Conservation (phyloP, 2,329 filamentous ascomycete genomes). For the Penicillium sp. region DNA sequence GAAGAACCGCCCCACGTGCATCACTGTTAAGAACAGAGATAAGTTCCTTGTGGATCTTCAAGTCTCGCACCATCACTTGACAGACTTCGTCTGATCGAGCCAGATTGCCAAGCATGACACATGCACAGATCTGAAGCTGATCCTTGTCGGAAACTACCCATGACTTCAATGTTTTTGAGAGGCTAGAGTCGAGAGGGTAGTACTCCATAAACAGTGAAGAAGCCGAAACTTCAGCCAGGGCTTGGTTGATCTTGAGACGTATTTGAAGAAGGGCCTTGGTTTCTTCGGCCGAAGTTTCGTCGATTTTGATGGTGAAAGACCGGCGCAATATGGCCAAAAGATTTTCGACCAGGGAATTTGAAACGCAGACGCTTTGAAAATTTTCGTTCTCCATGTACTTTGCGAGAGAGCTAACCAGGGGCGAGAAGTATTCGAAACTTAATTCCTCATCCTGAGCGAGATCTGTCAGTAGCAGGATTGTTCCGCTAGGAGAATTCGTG, state of each 20-base stretch:
- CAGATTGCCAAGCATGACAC: slow-evolving; percentile 49
- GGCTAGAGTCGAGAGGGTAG: slow-evolving; percentile 39
- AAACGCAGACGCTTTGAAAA: slow-evolving; percentile 40
- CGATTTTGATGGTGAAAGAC: slow-evolving; percentile 29
- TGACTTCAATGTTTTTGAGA: slow-evolving; percentile 37
- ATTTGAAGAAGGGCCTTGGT: slow-evolving; percentile 34
- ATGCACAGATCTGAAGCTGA: slow-evolving; percentile 48
- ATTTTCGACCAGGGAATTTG: slow-evolving; percentile 30
- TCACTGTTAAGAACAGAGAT: slow-evolving; percentile 41
- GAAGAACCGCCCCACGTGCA: slow-evolving; percentile 41
- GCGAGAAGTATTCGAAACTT: slow-evolving; percentile 31
- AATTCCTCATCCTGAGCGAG: slow-evolving; percentile 29
- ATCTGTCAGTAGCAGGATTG: slow-evolving; percentile 34
- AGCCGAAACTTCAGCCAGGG: slow-evolving; percentile 42
- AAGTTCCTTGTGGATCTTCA: slow-evolving; percentile 41
- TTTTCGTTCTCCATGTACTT: slow-evolving; percentile 37
- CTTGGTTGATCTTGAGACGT: slow-evolving; percentile 40
- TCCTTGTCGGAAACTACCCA: slow-evolving; percentile 42
- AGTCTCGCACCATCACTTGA: slow-evolving; percentile 38
- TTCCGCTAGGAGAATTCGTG: slow-evolving; percentile 35
- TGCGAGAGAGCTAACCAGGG: slow-evolving; percentile 32
- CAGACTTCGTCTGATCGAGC: slow-evolving; percentile 46
- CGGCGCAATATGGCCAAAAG: slow-evolving; percentile 33
- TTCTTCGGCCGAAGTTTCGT: slow-evolving; percentile 33
- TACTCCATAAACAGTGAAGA: slow-evolving; percentile 34